Conservation (phyloP, 257 asterid species). For the Sherardia arvensis region DNA sequence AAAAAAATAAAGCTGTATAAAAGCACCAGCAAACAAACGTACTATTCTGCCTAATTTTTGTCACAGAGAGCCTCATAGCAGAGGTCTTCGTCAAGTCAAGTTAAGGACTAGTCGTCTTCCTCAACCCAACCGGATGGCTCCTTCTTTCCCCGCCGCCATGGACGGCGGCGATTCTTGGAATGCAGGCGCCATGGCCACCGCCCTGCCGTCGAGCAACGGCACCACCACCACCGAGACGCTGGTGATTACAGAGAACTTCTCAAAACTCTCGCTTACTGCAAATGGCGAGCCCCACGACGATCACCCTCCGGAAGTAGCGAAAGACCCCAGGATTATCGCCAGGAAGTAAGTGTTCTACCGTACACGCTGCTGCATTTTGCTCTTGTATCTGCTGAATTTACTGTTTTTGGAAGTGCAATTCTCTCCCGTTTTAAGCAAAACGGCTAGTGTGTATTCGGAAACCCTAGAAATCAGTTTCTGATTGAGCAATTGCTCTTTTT, state of each 20-base stretch:
- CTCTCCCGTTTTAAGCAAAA: neutral
- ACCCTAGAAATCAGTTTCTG: neutral
- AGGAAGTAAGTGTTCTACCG: slow-evolving; percentile 37
- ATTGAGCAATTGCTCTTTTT: neutral
- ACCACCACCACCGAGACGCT: neutral
- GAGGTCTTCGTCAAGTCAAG: slow-evolving; percentile 23
- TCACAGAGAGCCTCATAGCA: neutral
- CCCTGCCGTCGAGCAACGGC: neutral
- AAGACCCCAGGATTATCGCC: slow-evolving; percentile 73
- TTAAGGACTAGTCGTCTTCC: slow-evolving; percentile 6
- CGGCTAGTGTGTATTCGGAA: neutral
- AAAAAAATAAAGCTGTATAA: neutral
- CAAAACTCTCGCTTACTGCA: slow-evolving; percentile 25
- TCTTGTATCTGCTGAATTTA: neutral
- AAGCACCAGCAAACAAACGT: neutral
- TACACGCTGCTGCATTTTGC: neutral
- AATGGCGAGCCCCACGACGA: slow-evolving; percentile 21
- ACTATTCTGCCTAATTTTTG: neutral
- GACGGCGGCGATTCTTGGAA: slow-evolving; percentile 19
- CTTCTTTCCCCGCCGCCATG: slow-evolving; percentile 23
- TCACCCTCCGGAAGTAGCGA: slow-evolving; percentile 25
- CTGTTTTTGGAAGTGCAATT: neutral
- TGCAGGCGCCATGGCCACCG: neutral
- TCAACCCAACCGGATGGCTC: slow-evolving; percentile 4
- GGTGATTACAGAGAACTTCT: slow-evolving; percentile 16